Evolutionary conservation across 2,329 filamentous ascomycete genomes (phyloP).

Genomic region (Fusarium domesticum): DNA sequence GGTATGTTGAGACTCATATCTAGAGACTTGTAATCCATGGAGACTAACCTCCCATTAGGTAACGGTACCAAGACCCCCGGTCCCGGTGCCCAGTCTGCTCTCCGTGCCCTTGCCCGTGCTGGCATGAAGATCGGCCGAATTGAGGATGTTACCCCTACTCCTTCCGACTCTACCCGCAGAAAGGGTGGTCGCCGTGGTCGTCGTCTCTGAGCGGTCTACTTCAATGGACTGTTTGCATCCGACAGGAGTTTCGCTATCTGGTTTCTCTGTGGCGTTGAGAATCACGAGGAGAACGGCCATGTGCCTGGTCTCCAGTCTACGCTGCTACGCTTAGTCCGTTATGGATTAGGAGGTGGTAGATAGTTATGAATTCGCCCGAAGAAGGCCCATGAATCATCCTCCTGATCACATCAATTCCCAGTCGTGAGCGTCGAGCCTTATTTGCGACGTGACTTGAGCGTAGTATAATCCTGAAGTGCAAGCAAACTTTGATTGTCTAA

Average conservation of each 20-base stretch:
- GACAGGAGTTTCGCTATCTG: constrained; percentile 44
- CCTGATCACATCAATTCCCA: constrained; percentile 29
- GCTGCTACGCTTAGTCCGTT: constrained; percentile 42
- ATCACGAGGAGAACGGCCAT: constrained; percentile 70
- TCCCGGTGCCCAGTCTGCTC: constrained; percentile 97
- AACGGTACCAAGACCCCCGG: constrained; percentile 99
- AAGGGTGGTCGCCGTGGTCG: constrained; percentile 99
- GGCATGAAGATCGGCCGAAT: constrained; percentile 99
- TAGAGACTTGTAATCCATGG: neutral
- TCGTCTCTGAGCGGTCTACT: constrained; percentile 73
- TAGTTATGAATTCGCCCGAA: constrained; percentile 45
- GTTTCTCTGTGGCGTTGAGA: constrained; percentile 63
- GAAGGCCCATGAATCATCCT: constrained; percentile 42
- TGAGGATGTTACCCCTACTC: constrained; percentile 98
- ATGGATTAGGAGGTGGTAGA: constrained; percentile 36
- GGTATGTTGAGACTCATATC: constrained; percentile 53
- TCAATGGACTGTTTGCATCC: constrained; percentile 31
- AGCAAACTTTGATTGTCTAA: constrained; percentile 3
- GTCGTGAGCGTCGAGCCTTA: constrained; percentile 12
- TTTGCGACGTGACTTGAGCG: too few species aligned
- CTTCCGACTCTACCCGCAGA: constrained; percentile 98
- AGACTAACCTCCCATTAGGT: constrained; percentile 47
- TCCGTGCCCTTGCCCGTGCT: constrained; percentile 96
- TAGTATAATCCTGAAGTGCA: too few species aligned
- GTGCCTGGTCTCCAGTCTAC: constrained; percentile 62